These are phyloP conservation scores for Trypanosoma brucei DNA, from an alignment of 208 protist genomes.

Conservation along the genomic window DNA sequence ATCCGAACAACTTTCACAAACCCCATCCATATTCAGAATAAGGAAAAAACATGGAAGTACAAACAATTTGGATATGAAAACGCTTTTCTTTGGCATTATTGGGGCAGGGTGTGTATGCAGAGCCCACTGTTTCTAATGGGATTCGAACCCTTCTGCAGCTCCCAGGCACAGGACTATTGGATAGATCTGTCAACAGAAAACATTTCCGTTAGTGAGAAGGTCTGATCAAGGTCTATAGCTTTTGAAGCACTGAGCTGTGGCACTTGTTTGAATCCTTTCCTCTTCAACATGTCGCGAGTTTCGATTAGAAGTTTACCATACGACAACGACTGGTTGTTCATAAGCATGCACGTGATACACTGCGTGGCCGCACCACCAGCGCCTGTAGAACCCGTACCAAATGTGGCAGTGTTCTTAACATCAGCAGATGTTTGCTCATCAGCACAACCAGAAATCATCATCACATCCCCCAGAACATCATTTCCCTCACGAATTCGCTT, in stretches of 20 bases:
- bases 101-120: no score
- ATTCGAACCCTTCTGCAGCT: no score
- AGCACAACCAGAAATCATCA: conserved; percentile 67
- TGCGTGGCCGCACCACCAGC: conserved; percentile 69
- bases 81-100: no score
- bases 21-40: no score
- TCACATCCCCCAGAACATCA: conserved; percentile 37
- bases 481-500: conserved; percentile 59
- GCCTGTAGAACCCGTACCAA: conserved; percentile 43
- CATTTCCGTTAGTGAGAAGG: conserved; percentile 36
- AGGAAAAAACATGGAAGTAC: no score
- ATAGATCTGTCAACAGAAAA: conserved; percentile 29
- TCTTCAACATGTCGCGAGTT: conserved; percentile 56
- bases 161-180: conserved; percentile 7
- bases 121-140: no score
- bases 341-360: conserved; percentile 49
- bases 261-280: conserved; percentile 61
- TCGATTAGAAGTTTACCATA: conserved; percentile 45
- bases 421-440: conserved; percentile 66
- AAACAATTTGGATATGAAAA: no score
- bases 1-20: no score
- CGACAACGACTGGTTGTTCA: conserved; percentile 41
- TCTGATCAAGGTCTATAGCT: conserved; percentile 46
- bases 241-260: conserved; percentile 70
- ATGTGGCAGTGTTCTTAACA: conserved; percentile 39